A percentile compares a stretch with the other conserved stretches of the same genome.
phyloP scores from a whole-genome alignment of 352 stramenopile species.

The Pseudoperonospora humuli region DNA sequence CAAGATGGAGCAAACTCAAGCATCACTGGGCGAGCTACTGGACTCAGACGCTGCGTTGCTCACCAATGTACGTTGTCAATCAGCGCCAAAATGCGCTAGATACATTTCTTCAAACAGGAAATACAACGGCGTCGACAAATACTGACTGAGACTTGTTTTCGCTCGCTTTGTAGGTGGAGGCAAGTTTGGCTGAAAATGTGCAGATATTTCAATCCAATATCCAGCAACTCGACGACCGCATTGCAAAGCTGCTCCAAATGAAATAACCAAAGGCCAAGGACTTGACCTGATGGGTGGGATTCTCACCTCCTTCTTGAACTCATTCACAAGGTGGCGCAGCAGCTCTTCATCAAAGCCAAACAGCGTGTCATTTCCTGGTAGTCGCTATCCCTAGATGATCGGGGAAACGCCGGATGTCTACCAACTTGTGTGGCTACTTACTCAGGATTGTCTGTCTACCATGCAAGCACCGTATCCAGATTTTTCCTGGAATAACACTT shows the following conservation, averaged over 20 bases:
- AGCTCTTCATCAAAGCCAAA: too few relatives aligned
- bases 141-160: conserved; percentile 7
- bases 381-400: too few relatives aligned
- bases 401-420: too few relatives aligned
- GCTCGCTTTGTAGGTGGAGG: conserved; percentile 44
- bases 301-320: too few relatives aligned
- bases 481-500: too few relatives aligned
- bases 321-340: too few relatives aligned
- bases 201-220: conserved; percentile 75
- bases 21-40: conserved; percentile 48
- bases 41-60: conserved; percentile 54
- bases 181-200: conserved; percentile 64
- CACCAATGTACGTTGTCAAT: conserved; percentile 45
- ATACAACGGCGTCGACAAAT: neutral
- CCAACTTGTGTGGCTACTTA: too few relatives aligned
- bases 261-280: too few relatives aligned
- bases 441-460: too few relatives aligned
- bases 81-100: neutral
- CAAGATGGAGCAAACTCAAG: conserved; percentile 56
- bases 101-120: neutral
- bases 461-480: too few relatives aligned
- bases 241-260: conserved; percentile 48
- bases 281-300: too few relatives aligned
- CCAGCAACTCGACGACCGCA: conserved; percentile 62
- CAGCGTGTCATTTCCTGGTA: too few relatives aligned